Conservation (phyloP, 2,329 filamentous ascomycete genomes). For the Sclerotinia spermophila region DNA sequence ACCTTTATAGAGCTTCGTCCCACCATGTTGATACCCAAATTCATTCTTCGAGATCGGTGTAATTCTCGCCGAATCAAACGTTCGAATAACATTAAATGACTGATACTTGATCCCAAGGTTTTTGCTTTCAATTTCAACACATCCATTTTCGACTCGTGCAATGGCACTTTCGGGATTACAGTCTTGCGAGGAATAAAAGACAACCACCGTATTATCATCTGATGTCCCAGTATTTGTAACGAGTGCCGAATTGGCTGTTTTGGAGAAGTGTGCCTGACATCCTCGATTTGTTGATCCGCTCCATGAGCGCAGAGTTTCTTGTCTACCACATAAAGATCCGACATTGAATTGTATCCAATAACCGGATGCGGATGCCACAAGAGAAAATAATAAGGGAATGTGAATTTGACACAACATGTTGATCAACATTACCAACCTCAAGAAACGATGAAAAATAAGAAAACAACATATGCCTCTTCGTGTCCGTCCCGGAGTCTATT, state of each 20-base stretch:
- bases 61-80: background rate
- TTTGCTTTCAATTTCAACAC: background rate
- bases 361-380: background rate
- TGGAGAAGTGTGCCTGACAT: background rate
- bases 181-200: slow-evolving; percentile 2
- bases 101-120: background rate
- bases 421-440: background rate
- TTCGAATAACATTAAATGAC: slow-evolving; percentile 8
- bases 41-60: slow-evolving; percentile 16
- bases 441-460: background rate
- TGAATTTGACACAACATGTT: slow-evolving; percentile 4
- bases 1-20: background rate
- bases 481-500: background rate
- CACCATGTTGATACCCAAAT: background rate
- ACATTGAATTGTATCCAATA: slow-evolving; percentile 10
- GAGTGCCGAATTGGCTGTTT: background rate
- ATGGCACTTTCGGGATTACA: slow-evolving; percentile 12
- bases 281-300: background rate
- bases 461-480: background rate
- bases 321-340: background rate
- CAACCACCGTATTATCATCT: slow-evolving; percentile 9
- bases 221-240: slow-evolving; percentile 2
- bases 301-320: background rate
- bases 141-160: slow-evolving; percentile 8
- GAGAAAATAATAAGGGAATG: background rate